Conservation (phyloP, 306 rosid species). For the Hippophae tibetana region DNA sequence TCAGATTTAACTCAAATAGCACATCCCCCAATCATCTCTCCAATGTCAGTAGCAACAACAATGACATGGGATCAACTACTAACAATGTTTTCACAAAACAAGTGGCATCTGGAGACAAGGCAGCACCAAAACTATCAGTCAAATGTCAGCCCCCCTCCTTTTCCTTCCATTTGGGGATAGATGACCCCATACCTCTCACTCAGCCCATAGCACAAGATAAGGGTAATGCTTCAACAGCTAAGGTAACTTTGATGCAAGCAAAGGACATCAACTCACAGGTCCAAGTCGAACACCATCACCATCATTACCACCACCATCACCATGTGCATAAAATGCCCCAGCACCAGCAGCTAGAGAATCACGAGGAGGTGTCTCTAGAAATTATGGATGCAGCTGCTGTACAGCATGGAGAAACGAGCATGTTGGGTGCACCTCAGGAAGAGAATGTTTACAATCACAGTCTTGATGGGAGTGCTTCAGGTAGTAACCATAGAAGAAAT, state of each 20-base stretch:
- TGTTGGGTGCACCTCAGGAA: constrained; percentile 28
- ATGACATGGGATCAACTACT: constrained; percentile 35
- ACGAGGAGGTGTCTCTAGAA: constrained; percentile 21
- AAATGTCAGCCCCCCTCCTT: constrained; percentile 26
- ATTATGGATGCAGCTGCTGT: constrained; percentile 23
- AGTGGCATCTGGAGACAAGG: constrained; percentile 30
- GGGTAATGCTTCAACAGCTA: constrained; percentile 8
- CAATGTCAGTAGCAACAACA: constrained; percentile 43
- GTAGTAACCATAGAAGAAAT: constrained; percentile 39
- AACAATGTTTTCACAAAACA: constrained; percentile 26
- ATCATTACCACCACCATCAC: constrained; percentile 33
- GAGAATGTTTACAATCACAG: constrained; percentile 28
- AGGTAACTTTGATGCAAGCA: constrained; percentile 2
- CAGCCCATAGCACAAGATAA: constrained; percentile 16
- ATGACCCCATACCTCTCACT: constrained; percentile 3
- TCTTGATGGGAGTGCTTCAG: constrained; percentile 31
- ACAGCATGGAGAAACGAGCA: constrained; percentile 36
- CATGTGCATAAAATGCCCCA: constrained; percentile 18
- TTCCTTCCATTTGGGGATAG: constrained; percentile 15
- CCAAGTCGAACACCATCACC: constrained; percentile 26
- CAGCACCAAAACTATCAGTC: constrained; percentile 24
- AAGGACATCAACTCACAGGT: constrained; percentile 5
- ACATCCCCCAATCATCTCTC: constrained; percentile 38
- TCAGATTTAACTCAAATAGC: constrained; percentile 31
- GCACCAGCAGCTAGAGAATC: constrained; percentile 22